phyloP scores from a whole-genome alignment of 2,329 filamentous ascomycete genomes.

The Fusarium sarcochroum region DNA sequence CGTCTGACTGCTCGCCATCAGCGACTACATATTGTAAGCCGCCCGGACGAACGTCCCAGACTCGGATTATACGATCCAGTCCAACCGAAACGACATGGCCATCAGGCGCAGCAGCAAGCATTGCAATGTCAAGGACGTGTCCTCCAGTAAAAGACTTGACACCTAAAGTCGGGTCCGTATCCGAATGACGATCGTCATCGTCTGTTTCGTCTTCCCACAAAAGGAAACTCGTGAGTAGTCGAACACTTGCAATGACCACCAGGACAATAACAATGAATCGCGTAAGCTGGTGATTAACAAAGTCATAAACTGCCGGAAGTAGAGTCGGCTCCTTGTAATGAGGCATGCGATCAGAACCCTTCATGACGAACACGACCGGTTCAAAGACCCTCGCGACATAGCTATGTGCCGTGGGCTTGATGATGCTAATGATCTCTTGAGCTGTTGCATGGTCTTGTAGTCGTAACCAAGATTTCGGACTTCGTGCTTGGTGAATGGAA shows the following conservation, averaged over 20 bases:
- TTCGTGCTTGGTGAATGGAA: slow-evolving; percentile 79
- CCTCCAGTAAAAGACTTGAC: slow-evolving; percentile 73
- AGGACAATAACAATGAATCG: slow-evolving; percentile 75
- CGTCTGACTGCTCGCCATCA: slow-evolving; percentile 57
- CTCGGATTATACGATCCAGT: slow-evolving; percentile 76
- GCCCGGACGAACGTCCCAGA: slow-evolving; percentile 72
- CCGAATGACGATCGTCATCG: slow-evolving; percentile 61
- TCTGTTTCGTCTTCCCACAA: slow-evolving; percentile 73
- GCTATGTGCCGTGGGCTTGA: slow-evolving; percentile 79
- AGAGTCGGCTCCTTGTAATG: slow-evolving; percentile 57
- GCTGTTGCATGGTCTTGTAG: slow-evolving; percentile 86
- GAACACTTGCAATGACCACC: slow-evolving; percentile 74
- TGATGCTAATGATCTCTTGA: slow-evolving; percentile 80
- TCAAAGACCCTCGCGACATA: slow-evolving; percentile 83
- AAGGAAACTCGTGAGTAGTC: slow-evolving; percentile 80
- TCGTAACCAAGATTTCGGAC: slow-evolving; percentile 81
- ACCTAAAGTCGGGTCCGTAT: slow-evolving; percentile 66
- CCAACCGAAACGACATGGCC: slow-evolving; percentile 78
- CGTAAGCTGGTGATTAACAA: slow-evolving; percentile 70
- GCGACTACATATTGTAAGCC: slow-evolving; percentile 59
- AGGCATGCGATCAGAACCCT: slow-evolving; percentile 75
- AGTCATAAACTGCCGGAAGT: slow-evolving; percentile 70
- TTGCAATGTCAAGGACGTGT: slow-evolving; percentile 78
- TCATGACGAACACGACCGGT: slow-evolving; percentile 79
- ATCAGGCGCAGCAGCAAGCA: slow-evolving; percentile 72